Evolutionary conservation across 441 rosid genomes (phyloP), one percentile per base, ranked within the genome.

Genomic region (Populus hybrid): DNA sequence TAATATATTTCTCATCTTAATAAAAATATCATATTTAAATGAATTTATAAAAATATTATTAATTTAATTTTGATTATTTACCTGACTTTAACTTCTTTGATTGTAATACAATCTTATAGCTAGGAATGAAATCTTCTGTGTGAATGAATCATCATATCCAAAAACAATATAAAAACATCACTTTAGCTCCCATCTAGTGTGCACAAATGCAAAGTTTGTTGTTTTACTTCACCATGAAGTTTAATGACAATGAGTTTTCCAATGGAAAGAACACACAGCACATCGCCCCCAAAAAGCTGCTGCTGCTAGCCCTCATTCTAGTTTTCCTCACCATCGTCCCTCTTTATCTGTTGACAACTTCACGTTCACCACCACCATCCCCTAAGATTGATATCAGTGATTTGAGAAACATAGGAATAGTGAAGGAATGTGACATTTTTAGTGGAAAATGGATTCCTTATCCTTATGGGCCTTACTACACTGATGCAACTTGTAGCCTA

Each of bases 391-490:
- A 59, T 71, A 40, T n/a, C 67, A 76, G 65, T 34, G 78, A 69
- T 24, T 32, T 69, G 50, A 70, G 57, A 70, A 77, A 72, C 78
- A 38, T 23, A 57, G 76, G 73, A 42, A 16, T 21, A 24, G 79
- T 73, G 36, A 68, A 83, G 73, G 82, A 66, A 36, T 93, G 97
- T 82, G 91, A 89, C 78, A 72, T 90, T 38, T 91, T 91, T 72
- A 74, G 70, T 0, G 97, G 95, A 14, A 80, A 88, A 72, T 93
- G 97, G 97, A 84, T 88, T 71, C 89, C 88, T 1, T 75, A 87
- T 78, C 79, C 84, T 3, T 69, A 79, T 28, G 90, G 86, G 26
- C 97, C 93, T 65, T 90, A 90, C 70, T 93, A 93, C 80, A 87
- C 88, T 4, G 88, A 87, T 64, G 80, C 79, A 32, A 91, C 91